Evolutionary conservation across 495 filamentous ascomycete species (phyloP).

Genomic region (Gamarada debralockiae): DNA sequence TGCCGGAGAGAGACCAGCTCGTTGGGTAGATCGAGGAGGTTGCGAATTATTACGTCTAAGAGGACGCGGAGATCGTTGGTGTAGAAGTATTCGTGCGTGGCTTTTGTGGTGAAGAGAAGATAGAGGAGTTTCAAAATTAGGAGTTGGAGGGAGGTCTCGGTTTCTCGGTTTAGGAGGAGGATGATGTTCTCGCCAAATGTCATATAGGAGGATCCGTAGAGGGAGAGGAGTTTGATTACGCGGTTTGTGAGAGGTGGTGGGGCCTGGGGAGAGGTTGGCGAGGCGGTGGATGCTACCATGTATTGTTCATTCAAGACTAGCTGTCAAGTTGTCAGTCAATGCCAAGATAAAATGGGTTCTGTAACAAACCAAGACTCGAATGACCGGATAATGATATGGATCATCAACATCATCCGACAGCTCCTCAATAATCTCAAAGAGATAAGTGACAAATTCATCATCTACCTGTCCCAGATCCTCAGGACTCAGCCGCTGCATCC

Average conservation of each 20-base stretch:
- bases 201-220: conserved; percentile 75
- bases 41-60: conserved; percentile 93
- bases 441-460: conserved; percentile 77
- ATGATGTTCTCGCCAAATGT: conserved; percentile 99
- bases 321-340: conserved; percentile 41
- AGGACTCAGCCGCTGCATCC: conserved; percentile 75
- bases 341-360: not conserved
- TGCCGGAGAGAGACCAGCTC: conserved; percentile 79
- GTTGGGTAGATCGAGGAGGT: conserved; percentile 86
- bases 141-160: conserved; percentile 87
- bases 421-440: conserved; percentile 86
- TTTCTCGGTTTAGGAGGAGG: conserved; percentile 91
- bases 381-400: conserved; percentile 94
- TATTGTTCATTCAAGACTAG: conserved; percentile 98
- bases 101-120: conserved; percentile 84
- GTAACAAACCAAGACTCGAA: conserved; percentile 78
- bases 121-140: conserved; percentile 94
- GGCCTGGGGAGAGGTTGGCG: conserved; percentile 49
- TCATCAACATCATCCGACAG: conserved; percentile 87
- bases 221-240: conserved; percentile 82
- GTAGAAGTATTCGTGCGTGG: conserved; percentile 97
- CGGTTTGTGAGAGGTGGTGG: conserved; percentile 73
- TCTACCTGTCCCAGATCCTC: conserved; percentile 79
- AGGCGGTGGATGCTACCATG: conserved; percentile 70
- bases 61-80: conserved; percentile 94